Conservation (phyloP, 1,284 basidiomycete genomes). For the Apiotrichum gamsii region DNA sequence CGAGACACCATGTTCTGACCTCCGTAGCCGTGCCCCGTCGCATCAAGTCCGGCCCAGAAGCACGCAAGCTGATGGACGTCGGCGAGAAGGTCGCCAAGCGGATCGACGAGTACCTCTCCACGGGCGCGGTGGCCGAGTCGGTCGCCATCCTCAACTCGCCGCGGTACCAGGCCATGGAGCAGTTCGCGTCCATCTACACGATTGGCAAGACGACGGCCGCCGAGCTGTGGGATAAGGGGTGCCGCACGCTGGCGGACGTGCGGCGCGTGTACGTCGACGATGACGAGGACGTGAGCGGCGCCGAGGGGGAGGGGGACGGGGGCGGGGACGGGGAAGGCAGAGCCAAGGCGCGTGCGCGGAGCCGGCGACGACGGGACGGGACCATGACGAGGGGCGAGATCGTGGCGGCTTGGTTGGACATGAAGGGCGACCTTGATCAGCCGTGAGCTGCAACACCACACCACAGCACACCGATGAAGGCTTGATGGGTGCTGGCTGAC, state of each 20-base stretch:
- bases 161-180: slow-evolving; percentile 30
- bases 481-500: no score
- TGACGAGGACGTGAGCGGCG: slow-evolving; percentile 2
- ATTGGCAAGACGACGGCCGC: slow-evolving; percentile 39
- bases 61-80: slow-evolving; percentile 36
- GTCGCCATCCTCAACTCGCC: slow-evolving; percentile 29
- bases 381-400: slow-evolving; percentile 44
- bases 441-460: slow-evolving; percentile 24
- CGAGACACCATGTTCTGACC: no score
- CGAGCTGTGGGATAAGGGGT: slow-evolving; percentile 40
- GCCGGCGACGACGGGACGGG: slow-evolving; percentile 29
- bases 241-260: slow-evolving; percentile 40
- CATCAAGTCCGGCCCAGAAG: slow-evolving; percentile 41
- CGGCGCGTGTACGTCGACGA: slow-evolving; percentile 24
- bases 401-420: slow-evolving; percentile 40
- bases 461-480: no score
- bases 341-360: no score
- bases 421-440: slow-evolving; percentile 38
- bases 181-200: slow-evolving; percentile 42
- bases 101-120: slow-evolving; percentile 45
- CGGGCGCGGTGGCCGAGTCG: slow-evolving; percentile 35
- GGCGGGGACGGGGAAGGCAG: slow-evolving; percentile 27
- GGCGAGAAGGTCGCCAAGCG: slow-evolving; percentile 43
- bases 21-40: slow-evolving; percentile 38
- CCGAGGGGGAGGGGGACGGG: slow-evolving; percentile 21